Conservation (phyloP, 2,329 filamentous ascomycete genomes). For the Penicillium sp. region DNA sequence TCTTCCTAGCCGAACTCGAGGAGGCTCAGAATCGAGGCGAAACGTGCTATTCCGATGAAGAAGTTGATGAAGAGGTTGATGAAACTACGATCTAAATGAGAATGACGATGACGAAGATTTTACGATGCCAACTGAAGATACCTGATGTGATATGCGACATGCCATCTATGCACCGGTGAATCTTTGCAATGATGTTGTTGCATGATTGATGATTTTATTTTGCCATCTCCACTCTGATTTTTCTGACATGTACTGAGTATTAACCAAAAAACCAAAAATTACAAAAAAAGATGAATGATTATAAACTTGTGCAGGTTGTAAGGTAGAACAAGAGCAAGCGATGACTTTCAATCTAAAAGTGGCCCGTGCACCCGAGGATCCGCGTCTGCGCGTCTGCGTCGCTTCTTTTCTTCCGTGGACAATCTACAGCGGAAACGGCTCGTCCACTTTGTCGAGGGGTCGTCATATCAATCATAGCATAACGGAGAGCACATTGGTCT, state of each 20-base stretch:
- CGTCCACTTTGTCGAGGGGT: background rate
- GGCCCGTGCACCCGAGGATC: constrained; percentile 34
- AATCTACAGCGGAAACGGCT: background rate
- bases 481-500: no score
- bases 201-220: background rate
- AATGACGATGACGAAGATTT: no score
- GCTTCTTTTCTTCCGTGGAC: background rate
- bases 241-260: background rate
- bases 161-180: no score
- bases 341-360: constrained; percentile 23
- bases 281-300: no score
- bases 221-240: background rate
- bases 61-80: no score
- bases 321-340: background rate
- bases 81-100: no score
- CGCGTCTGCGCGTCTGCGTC: constrained; percentile 22
- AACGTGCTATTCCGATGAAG: no score
- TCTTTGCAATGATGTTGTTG: no score
- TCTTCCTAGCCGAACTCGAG: background rate
- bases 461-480: background rate
- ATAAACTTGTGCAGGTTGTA: background rate
- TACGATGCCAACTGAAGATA: no score
- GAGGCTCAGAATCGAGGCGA: background rate
- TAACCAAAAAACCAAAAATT: background rate
- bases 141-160: no score